Percentiles rank a stretch among this genome's conserved stretches.
Conservation (phyloP, 1,284 basidiomycete genomes). For the Rhizoctonia solani region DNA sequence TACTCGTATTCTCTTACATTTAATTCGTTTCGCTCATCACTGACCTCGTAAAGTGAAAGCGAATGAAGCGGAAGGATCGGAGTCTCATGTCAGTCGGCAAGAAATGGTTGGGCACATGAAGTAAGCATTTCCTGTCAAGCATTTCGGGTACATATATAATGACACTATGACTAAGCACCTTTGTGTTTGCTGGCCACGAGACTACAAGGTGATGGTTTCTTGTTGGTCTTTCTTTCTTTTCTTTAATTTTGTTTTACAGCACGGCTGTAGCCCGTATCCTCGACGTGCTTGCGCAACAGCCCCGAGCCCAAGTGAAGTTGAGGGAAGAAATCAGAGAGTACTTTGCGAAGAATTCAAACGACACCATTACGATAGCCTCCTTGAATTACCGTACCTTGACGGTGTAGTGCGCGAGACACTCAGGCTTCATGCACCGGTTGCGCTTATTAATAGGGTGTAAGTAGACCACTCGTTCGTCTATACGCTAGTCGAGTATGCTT, state of each 20-base stretch:
- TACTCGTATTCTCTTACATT: background rate
- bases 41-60: conserved; percentile 46
- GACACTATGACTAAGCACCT: too few relatives aligned
- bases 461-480: too few relatives aligned
- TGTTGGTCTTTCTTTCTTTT: background rate
- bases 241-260: conserved; percentile 45
- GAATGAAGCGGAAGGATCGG: conserved; percentile 46
- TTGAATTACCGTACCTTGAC: conserved; percentile 51
- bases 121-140: conserved; percentile 42
- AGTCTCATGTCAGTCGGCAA: conserved; percentile 50
- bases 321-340: conserved; percentile 46
- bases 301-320: conserved; percentile 46
- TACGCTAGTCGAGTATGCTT: too few relatives aligned
- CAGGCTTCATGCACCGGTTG: conserved; percentile 62
- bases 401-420: conserved; percentile 55
- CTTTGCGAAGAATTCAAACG: conserved; percentile 39
- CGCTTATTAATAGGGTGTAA: conserved; percentile 62
- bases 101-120: conserved; percentile 54
- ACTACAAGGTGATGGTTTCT: too few relatives aligned
- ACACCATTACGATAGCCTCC: conserved; percentile 48
- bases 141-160: too few relatives aligned
- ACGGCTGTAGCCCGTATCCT: conserved; percentile 50
- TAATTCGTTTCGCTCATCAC: background rate
- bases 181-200: too few relatives aligned
- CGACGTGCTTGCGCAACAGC: conserved; percentile 47